A percentile compares a stretch with the other conserved stretches of the same genome.
phyloP scores from a whole-genome alignment of 2,329 filamentous ascomycete species.

The Keithomyces neogunnii region DNA sequence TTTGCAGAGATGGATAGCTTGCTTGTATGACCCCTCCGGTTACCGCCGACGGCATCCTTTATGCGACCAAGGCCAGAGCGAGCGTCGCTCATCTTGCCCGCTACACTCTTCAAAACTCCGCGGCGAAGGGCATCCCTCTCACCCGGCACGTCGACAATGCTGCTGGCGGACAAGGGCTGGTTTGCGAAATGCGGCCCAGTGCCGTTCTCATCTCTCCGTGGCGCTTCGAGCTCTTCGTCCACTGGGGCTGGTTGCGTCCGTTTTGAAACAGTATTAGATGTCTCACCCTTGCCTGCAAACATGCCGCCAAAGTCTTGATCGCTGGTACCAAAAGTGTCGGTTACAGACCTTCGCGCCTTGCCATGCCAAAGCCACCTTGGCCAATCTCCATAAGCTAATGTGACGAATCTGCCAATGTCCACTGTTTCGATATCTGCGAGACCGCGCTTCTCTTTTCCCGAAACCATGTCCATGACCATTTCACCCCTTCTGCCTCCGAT shows the following conservation, averaged over 20 bases:
- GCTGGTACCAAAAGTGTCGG: constrained; percentile 35
- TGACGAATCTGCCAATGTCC: constrained; percentile 77
- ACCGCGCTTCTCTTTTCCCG: constrained; percentile 74
- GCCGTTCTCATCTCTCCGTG: constrained; percentile 35
- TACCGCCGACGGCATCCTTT: constrained; percentile 70
- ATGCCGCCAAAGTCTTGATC: constrained; percentile 37
- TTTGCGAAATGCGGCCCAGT: constrained; percentile 32
- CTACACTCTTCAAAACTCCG: constrained; percentile 70
- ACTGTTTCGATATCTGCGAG: constrained; percentile 89
- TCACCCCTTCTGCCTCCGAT: constrained; percentile 90
- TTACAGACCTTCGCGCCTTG: constrained; percentile 62
- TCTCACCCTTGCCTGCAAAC: constrained; percentile 48
- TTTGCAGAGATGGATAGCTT: constrained; percentile 40
- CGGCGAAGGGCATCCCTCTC: constrained; percentile 54
- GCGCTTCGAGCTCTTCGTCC: constrained; percentile 42
- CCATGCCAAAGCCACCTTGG: constrained; percentile 94
- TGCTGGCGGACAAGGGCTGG: constrained; percentile 37
- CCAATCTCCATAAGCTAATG: constrained; percentile 69
- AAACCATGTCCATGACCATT: constrained; percentile 92
- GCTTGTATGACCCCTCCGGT: constrained; percentile 42
- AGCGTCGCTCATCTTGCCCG: constrained; percentile 70
- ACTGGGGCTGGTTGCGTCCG: constrained; percentile 41
- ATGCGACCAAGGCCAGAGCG: constrained; percentile 76
- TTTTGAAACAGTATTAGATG: constrained; percentile 29
- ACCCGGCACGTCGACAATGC: constrained; percentile 35